Base-by-base conservation (phyloP, 441 rosid species). In the Pelargonium fulgidum region DNA sequence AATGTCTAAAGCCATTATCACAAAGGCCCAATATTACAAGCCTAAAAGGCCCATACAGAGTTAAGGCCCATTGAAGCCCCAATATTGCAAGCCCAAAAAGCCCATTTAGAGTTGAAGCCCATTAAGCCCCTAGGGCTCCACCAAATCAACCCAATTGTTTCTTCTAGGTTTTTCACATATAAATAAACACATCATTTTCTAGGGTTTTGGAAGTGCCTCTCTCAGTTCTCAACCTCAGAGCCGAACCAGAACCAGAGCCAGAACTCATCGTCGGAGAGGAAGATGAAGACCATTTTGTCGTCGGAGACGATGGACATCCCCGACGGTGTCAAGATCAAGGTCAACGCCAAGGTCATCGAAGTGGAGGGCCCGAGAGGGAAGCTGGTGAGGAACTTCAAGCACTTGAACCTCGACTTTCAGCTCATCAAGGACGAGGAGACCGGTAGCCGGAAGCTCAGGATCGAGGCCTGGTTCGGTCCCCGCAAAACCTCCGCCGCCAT, bases 381-480 rank as follows among this genome's bases (percentile, higher is more conserved):
- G 73, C 93, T 91, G 47, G 73, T 24, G 36, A 86, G 95, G 16
- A 82, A 91, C 71, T 90, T 90, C 86, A 90, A 90, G 86, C 95
- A 89, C 71, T 83, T 89, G 58, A 91, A 89, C 78, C 93, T 91
- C 56, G 92, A 90, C 66, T 88, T 88, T 76, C 92, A 86, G 65
- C 75, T 86, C 62, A 85, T 85, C 74, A 90, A 78, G 67, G 93
- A 88, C 65, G 82, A 65, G 73, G 81, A 26, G 9, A 82, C 86
- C 7, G 96, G 91, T 0, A 80, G 82, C 73, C 70, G 83, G 22
- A 85, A 85, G 85, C 87, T 90, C 8, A 85, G 68, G 84, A 83
- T 87, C 70, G 93, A 89, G 16, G 91, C 96, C 1, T 89, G 96
- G 96, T 89, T 89, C 62, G 91, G 84, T 0, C 66, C 90, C 2